Base-by-base conservation (phyloP, 768 basidiomycete species). In the Dacryopinax primogenitus region DNA sequence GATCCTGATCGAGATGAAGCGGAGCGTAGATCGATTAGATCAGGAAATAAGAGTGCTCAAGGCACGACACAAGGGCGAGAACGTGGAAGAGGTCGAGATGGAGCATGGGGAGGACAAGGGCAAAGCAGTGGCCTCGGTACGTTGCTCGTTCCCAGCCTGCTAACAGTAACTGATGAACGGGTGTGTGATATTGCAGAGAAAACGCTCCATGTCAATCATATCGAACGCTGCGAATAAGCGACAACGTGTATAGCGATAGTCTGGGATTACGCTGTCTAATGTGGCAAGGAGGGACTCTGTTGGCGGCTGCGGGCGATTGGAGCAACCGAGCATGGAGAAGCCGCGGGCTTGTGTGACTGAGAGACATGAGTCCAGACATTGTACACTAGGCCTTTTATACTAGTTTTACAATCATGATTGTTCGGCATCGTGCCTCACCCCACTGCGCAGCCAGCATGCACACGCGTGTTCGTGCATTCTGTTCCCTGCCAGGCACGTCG, bases 1-100 rank as follows among this genome's bases (percentile, higher is more conserved):
- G 2, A 79, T 82, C 13, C 75, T 97, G 71, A 81, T 95, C n/a
- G 91, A 97, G 71, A 86, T 85, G 68, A 98, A 97, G 80, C 86
- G 89, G 69, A 77, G 84, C 13, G 83, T 90, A 39, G 95, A 98
- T 73, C 84, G 86, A 72, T 82, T 87, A 2, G 92, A 95, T 21
- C 86, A 88, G 71, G 95, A 98, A 69, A 85, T 92, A 34, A 76
- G 85, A 66, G 82, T 90, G 1, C 70, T 87, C 67, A 86, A 83
- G 71, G 81, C 80, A 63, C 83, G 86, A 37, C 51, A 58, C 15
- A 58, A 58, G 26, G 51, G 51, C 26, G 51, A 58, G 51, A 26
- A 30, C 21, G 51, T 28, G 23, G 51, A 58, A 21, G 51, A 58
- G 9, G 51, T 30, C 26, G 51, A 58, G 51, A 58, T 32, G 51